These are phyloP conservation scores for Candida golubevii DNA, from an alignment of 805 yeast species.

Conservation along the genomic window DNA sequence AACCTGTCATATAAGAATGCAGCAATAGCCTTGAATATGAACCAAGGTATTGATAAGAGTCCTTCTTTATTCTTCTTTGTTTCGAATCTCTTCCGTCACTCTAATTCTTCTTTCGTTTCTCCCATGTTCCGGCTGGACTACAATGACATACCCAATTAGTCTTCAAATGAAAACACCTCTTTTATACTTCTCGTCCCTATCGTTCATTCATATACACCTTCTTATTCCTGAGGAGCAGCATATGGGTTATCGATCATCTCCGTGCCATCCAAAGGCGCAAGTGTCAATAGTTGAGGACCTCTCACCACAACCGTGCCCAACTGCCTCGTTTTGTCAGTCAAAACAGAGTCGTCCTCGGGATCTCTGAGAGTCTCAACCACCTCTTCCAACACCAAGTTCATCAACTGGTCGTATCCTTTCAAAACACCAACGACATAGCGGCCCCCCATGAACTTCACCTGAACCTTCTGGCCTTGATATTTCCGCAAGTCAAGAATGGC, in stretches of 20 bases:
- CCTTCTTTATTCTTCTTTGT: too few species aligned
- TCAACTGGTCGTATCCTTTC: slow-evolving; percentile 78
- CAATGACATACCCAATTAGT: slow-evolving; percentile 1
- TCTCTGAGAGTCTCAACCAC: slow-evolving; percentile 66
- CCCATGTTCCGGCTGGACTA: too few species aligned
- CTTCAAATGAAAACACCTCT: too few species aligned
- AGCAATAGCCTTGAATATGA: too few species aligned
- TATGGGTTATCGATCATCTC: slow-evolving; percentile 72
- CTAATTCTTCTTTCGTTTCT: too few species aligned
- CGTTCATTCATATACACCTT: background rate
- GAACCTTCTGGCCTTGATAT: slow-evolving; percentile 66
- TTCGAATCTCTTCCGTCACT: too few species aligned
- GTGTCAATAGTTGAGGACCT: slow-evolving; percentile 72
- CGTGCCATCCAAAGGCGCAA: slow-evolving; percentile 71
- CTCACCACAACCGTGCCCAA: slow-evolving; percentile 71
- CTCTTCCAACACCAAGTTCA: slow-evolving; percentile 74
- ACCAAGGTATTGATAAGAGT: too few species aligned
- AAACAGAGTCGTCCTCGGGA: slow-evolving; percentile 54
- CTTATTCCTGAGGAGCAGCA: slow-evolving; percentile 14
- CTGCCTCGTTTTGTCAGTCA: slow-evolving; percentile 56
- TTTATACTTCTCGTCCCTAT: too few species aligned
- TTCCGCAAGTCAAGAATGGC: slow-evolving; percentile 79
- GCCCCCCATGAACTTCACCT: slow-evolving; percentile 82
- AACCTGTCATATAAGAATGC: too few species aligned
- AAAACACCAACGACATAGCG: slow-evolving; percentile 76